These are phyloP conservation scores for Globisporangium carolinianum DNA, from an alignment of 352 stramenopile genomes.

Conservation along the genomic window DNA sequence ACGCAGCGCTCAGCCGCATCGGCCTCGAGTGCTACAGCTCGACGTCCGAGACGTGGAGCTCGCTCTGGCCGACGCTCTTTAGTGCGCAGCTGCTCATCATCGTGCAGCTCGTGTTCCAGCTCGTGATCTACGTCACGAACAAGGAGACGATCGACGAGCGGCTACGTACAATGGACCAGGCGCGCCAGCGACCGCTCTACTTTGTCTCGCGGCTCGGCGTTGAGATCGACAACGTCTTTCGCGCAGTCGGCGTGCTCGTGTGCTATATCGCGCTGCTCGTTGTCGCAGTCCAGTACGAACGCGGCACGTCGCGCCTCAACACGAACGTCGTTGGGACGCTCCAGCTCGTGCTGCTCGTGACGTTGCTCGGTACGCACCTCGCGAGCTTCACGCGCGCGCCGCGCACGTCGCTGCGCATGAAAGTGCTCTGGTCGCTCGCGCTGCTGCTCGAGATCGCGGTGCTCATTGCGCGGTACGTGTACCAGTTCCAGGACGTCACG, in stretches of 20 bases:
- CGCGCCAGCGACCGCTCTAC: slow-evolving; percentile 65
- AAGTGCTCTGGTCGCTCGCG: slow-evolving; percentile 73
- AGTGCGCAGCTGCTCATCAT: slow-evolving; percentile 81
- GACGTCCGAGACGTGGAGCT: slow-evolving; percentile 47
- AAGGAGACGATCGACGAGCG: slow-evolving; percentile 63
- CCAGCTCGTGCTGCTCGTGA: slow-evolving; percentile 55
- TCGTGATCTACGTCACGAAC: slow-evolving; percentile 79
- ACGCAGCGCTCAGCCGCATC: slow-evolving; percentile 42
- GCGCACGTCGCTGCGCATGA: slow-evolving; percentile 60
- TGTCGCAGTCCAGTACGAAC: slow-evolving; percentile 60
- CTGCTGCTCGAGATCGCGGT: slow-evolving; percentile 64
- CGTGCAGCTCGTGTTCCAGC: slow-evolving; percentile 76
- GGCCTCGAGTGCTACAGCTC: slow-evolving; percentile 68
- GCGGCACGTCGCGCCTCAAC: slow-evolving; percentile 34
- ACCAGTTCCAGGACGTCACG: slow-evolving; percentile 72
- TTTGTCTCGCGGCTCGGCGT: slow-evolving; percentile 66
- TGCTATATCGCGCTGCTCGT: slow-evolving; percentile 73
- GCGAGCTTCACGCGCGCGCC: slow-evolving; percentile 53
- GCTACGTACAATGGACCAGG: slow-evolving; percentile 46
- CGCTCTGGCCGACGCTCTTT: slow-evolving; percentile 77
- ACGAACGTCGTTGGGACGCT: slow-evolving; percentile 60
- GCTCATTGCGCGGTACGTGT: slow-evolving; percentile 65
- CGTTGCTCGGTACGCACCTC: slow-evolving; percentile 68
- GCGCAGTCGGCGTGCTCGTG: slow-evolving; percentile 46
- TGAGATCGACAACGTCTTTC: slow-evolving; percentile 76